These are phyloP conservation scores for Hyparrhenia diplandra DNA, from an alignment of 176 grass and related monocot species.

Conservation along the genomic window DNA sequence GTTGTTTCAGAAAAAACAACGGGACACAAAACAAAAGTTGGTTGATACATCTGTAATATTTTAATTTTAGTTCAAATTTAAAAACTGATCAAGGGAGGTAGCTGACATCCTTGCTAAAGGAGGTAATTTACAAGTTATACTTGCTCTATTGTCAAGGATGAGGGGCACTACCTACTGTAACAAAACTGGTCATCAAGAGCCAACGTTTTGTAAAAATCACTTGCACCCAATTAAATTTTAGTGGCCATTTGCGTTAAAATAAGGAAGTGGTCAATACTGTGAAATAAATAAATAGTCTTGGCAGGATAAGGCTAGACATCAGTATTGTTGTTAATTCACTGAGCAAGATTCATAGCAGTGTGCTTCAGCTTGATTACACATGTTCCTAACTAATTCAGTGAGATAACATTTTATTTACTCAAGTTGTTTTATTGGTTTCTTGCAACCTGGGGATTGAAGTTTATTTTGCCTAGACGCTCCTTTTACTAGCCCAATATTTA, in stretches of 20 bases:
- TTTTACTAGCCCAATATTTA: not conserved
- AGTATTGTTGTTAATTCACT: not conserved
- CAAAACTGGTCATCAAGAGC: not conserved
- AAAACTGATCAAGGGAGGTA: not conserved
- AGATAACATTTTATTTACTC: not conserved
- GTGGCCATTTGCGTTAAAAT: not conserved
- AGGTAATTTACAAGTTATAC: not conserved
- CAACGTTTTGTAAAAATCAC: not conserved
- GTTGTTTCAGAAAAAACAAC: conserved; percentile 11
- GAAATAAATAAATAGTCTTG: conserved; percentile 7
- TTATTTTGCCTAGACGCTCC: no score
- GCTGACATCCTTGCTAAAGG: not conserved
- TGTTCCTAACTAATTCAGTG: not conserved
- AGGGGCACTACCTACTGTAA: not conserved
- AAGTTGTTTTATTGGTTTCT: not conserved
- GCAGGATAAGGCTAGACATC: not conserved
- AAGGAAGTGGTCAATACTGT: not conserved
- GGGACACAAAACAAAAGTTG: not conserved
- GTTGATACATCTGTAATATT: not conserved
- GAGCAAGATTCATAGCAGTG: not conserved
- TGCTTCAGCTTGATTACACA: not conserved
- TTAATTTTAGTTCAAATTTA: not conserved
- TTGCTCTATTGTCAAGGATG: not conserved
- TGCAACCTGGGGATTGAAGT: no score
- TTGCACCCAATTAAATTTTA: not conserved